Evolutionary conservation across 129 eudicot genomes (phyloP), one percentile per base, ranked within the genome.

Genomic region (carrot (Daucus carota)): DNA sequence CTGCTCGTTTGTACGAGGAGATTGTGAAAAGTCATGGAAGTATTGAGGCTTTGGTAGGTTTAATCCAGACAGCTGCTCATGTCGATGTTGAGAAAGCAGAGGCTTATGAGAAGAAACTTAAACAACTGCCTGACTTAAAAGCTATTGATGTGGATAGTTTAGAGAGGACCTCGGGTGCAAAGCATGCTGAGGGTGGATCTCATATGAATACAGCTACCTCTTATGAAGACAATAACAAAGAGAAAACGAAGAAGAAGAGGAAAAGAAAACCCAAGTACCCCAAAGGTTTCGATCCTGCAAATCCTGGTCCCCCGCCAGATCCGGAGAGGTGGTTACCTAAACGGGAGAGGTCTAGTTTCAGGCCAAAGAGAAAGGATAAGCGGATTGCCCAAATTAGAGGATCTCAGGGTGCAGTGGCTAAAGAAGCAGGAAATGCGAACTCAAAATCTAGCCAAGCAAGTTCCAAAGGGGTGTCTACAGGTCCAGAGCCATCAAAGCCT

Each of bases 191-290:
- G 43, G 87, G 80, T 31, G 90, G 92, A 47, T 66, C 84, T 20
- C 85, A 76, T n/a, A 40, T 80, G 66, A 88, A 74, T 70, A 59
- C 16, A 26, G 32, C 70, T 70, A 90, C 85, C 78, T 73, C 85
- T 48, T 65, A 62, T 54, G 96, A 90, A 66, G 84, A 82, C 4
- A 88, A 90, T 78, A 76, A 71, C 76, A 90, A 93, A 87, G 96
- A 87, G 38, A 93, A 93, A 78, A 93, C 88, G 90, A 90, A 89
- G 92, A 90, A 89, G 92, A 88, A 93, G 67, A 85, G 97, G 81
- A 93, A 90, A 89, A 93, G 98, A 81, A 93, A 93, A 84, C 96
- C 98, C 4, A 90, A 34, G 88, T 92, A 92, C 81, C 98, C 98
- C 10, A 92, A 92, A 81, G 94, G 96, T 11, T 92, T 88, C 31